phyloP scores from a whole-genome alignment of 108 stramenopile genomes.

The Cyclotella baltica region DNA sequence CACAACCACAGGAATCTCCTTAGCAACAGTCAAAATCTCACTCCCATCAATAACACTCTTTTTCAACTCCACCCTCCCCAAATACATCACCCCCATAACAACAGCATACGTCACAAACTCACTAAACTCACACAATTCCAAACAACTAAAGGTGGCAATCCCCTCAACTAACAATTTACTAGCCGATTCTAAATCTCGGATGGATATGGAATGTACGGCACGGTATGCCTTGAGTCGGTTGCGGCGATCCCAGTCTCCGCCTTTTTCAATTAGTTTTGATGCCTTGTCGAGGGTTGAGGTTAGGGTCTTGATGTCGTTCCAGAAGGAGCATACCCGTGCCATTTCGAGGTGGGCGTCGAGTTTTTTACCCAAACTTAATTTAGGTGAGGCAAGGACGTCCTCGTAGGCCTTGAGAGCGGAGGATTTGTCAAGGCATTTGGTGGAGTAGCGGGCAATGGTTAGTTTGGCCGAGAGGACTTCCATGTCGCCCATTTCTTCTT shows the following conservation, averaged over 20 bases:
- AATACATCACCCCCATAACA: slow-evolving; percentile 86
- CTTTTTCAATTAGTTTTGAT: slow-evolving; percentile 81
- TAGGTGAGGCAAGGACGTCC: slow-evolving; percentile 82
- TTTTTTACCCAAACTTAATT: slow-evolving; percentile 94
- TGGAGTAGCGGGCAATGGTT: slow-evolving; percentile 86
- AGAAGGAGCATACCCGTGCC: slow-evolving; percentile 89
- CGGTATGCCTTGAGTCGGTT: slow-evolving; percentile 98
- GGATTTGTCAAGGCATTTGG: slow-evolving; percentile 83
- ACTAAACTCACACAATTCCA: slow-evolving; percentile 93
- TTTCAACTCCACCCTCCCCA: slow-evolving; percentile 88
- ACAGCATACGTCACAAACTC: slow-evolving; percentile 94
- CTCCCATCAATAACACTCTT: slow-evolving; percentile 97
- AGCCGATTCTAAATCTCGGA: slow-evolving; percentile 88
- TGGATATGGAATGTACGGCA: slow-evolving; percentile 77
- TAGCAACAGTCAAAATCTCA: slow-evolving; percentile 90
- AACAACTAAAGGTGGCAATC: slow-evolving; percentile 97
- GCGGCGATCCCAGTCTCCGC: slow-evolving; percentile 99
- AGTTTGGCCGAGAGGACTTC: slow-evolving; percentile 96
- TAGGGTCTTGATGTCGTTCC: slow-evolving; percentile 59
- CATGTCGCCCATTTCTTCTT: slow-evolving; percentile 96
- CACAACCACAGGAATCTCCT: slow-evolving; percentile 82
- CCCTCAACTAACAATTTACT: slow-evolving; percentile 88
- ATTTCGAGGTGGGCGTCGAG: slow-evolving; percentile 95
- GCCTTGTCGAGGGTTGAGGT: slow-evolving; percentile 51
- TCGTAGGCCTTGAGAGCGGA: slow-evolving; percentile 87